Conservation (phyloP, 2,329 filamentous ascomycete species). For the Fusarium temperatum region DNA sequence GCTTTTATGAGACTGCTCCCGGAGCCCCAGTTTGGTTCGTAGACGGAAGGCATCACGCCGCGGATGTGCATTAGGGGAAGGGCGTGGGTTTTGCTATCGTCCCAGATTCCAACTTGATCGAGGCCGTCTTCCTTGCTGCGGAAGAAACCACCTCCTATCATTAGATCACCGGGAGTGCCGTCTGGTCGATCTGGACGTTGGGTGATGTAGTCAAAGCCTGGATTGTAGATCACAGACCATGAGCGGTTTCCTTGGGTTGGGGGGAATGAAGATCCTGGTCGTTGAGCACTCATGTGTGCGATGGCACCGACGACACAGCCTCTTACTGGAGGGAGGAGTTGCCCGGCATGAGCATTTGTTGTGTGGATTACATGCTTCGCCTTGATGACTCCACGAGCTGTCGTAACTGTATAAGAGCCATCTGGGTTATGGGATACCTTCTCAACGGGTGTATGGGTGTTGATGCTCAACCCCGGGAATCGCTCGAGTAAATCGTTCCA, state of each 20-base stretch:
- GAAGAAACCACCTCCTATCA: conserved; percentile 64
- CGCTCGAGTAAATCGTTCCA: conserved; percentile 53
- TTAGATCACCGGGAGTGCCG: conserved; percentile 54
- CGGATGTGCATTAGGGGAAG: conserved; percentile 51
- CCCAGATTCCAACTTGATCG: conserved; percentile 57
- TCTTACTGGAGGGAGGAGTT: conserved; percentile 60
- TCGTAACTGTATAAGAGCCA: conserved; percentile 53
- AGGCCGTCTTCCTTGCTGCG: conserved; percentile 53
- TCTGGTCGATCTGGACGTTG: conserved; percentile 51
- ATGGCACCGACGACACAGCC: conserved; percentile 56
- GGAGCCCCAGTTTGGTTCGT: conserved; percentile 50
- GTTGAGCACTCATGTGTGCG: conserved; percentile 62
- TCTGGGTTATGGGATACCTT: conserved; percentile 33
- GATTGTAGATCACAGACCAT: conserved; percentile 60
- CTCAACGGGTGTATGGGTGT: conserved; percentile 50
- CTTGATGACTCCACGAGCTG: conserved; percentile 54
- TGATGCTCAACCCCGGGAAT: conserved; percentile 49
- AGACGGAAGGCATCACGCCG: conserved; percentile 54
- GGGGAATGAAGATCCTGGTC: conserved; percentile 49
- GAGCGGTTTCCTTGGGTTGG: conserved; percentile 50
- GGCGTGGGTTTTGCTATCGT: conserved; percentile 55
- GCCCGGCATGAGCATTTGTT: conserved; percentile 63
- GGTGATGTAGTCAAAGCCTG: conserved; percentile 62
- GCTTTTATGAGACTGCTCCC: conserved; percentile 48
- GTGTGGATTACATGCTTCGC: conserved; percentile 64